Base-by-base conservation (phyloP, 768 basidiomycete species). In the Imleria badia region DNA sequence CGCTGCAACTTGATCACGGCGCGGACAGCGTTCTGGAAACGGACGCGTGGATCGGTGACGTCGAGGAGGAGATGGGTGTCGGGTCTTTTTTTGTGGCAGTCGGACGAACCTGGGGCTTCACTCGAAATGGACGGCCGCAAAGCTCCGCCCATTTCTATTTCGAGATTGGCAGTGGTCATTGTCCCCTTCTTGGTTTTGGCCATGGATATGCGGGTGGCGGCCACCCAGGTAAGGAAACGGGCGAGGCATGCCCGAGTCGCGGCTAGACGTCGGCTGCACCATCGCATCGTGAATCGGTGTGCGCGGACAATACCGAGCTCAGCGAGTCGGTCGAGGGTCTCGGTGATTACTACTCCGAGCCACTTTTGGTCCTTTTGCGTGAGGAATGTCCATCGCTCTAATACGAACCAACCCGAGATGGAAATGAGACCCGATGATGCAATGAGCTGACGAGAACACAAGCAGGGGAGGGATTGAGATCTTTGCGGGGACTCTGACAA, bases 401-500 rank as follows among this genome's bases (percentile, higher is more conserved):
- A 72, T 8, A 74, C 69, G 63, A 82, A 81, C 80, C 80, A 81
- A 13, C 72, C 64, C 0, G 80, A 81, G 44, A 81, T 81, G 26
- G 78, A 80, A 17, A 75, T 64, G 23, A 76, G 70, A 34, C 75
- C 75, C 22, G 68, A 69, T 13, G 73, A 72, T 31, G 73, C 67
- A 41, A 76, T 34, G 19, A 68, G 58, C 69, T 71, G 50, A 22
- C 1, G 9, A 43, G 17, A 33, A 22, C 12, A 17, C 22, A 30
- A 44, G 17, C 2, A 7, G 23, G 34, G 6, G n/a, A 11, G 17
- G 36, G 43, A 23, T 23, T 29, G 11, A 47, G 52, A 39, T 29
- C 8, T 20, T 38, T 20, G 17, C 29, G 0, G 5, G 26, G 40
- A 33, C 10, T 34, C 22, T 1, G 15, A 3, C 1, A 35, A 38